phyloP scores from a whole-genome alignment of 495 filamentous ascomycete species.

The Neurospora sp. region DNA sequence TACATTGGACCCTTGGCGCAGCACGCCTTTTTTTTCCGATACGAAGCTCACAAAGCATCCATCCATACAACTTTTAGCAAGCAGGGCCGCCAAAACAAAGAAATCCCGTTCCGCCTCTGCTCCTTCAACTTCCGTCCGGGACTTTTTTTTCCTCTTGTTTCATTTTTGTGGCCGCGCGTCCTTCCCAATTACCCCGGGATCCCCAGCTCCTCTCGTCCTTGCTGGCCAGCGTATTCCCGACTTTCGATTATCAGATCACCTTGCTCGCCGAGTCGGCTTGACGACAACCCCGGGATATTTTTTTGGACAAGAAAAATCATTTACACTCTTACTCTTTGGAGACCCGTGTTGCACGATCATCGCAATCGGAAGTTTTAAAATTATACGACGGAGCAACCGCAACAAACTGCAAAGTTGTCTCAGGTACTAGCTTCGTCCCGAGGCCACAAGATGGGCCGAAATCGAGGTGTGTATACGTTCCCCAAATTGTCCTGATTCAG shows the following conservation, averaged over 20 bases:
- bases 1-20: background rate
- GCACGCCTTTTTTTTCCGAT: background rate
- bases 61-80: background rate
- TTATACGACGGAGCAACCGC: background rate
- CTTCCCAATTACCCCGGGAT: background rate
- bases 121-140: background rate
- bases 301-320: background rate
- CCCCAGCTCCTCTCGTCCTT: background rate
- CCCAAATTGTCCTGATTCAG: background rate
- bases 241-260: background rate
- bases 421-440: background rate
- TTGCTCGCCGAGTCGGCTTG: background rate
- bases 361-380: background rate
- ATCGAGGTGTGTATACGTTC: constrained; percentile 36
- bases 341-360: background rate
- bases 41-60: background rate
- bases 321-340: background rate
- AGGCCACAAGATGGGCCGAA: constrained; percentile 28
- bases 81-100: background rate
- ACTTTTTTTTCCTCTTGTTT: background rate
- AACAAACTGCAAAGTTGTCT: background rate
- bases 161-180: background rate
- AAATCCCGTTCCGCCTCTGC: background rate
- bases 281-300: background rate
- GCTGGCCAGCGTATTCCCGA: background rate